Base-by-base conservation (phyloP, 2,329 filamentous ascomycete genomes). In the Pezicula radicicola region DNA sequence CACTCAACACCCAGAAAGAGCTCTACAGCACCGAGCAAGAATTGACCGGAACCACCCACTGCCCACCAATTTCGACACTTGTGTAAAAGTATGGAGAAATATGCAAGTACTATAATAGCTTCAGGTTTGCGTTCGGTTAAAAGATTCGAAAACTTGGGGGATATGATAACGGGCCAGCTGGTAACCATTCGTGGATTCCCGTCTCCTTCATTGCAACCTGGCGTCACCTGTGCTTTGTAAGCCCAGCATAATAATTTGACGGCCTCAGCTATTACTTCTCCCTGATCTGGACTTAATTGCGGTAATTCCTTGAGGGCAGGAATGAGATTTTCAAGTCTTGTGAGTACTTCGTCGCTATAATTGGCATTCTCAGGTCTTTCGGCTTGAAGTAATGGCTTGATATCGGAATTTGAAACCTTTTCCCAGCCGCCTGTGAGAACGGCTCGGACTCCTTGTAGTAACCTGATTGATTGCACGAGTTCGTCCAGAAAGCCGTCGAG, bases 361-460 rank as follows among this genome's bases (percentile, higher is more conserved):
- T 39, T 18, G 15, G 15, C 15, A 39, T 39, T 39, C 15, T 18
- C 18, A 18, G 36, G 15, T 13, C 18, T 8, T 15, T 15, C 7
- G 6, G 15, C 36, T 18, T 39, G 36, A 12, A 39, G 36, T 18
- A 39, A 18, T 10, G 36, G 36, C 18, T 39, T 39, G 36, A 39
- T 39, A 39, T 39, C 15, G 36, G 36, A 39, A 13, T 39, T 39
- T 39, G 8, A 15, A 39, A 39, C 18, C 18, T n/a, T 39, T 7
- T 15, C 7, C 36, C 36, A 39, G 12, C 36, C 6, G 36, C 12
- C 12, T 6, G 36, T 7, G 18, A 44, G 19, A 15, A 44, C 41
- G n/a, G 41, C 41, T 15, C 41, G 41, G 13, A 68, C 54, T 3
- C 67, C 66, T 3, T 55, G 55, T 37, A 66, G 57, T 8, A 70